Percentiles rank a stretch among this genome's conserved stretches.
Conservation (phyloP, 192 early-diverging fungal genomes). For the Chytriomyces hyalinus region DNA sequence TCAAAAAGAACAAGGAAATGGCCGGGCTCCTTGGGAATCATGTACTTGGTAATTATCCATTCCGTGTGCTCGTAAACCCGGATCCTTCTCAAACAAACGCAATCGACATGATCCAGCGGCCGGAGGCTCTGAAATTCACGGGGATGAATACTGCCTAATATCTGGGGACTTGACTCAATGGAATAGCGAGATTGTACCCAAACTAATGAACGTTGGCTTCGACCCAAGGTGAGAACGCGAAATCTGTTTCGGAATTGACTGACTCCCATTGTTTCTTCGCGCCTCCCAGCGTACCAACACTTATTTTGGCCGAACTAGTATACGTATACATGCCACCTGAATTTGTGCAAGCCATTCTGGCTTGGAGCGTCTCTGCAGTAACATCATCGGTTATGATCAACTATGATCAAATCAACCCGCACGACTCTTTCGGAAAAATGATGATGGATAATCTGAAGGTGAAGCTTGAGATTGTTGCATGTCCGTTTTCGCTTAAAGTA, state of each 20-base stretch:
- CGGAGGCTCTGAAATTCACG: conserved; percentile 76
- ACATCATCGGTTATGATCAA: conserved; percentile 63
- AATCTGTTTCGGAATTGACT: not conserved
- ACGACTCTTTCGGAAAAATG: conserved; percentile 88
- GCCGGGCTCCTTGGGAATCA: conserved; percentile 42
- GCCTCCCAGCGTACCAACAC: conserved; percentile 67
- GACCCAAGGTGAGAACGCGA: conserved; percentile 55
- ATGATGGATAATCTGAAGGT: conserved; percentile 88
- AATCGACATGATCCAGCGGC: conserved; percentile 14
- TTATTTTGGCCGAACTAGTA: conserved; percentile 94
- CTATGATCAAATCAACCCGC: conserved; percentile 92
- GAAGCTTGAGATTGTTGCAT: conserved; percentile 29
- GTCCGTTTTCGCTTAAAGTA: conserved; percentile 13
- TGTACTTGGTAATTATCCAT: conserved; percentile 35
- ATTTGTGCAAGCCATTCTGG: conserved; percentile 69
- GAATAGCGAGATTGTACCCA: conserved; percentile 57
- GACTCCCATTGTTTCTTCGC: not conserved
- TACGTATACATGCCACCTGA: conserved; percentile 82
- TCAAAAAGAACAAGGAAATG: conserved; percentile 59
- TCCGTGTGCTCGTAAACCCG: not conserved
- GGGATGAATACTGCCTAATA: conserved; percentile 71
- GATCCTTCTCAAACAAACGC: not conserved
- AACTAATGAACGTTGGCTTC: conserved; percentile 63
- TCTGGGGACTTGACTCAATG: conserved; percentile 84
- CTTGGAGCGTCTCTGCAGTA: conserved; percentile 6